Percentiles rank a stretch among this genome's conserved stretches.
phyloP scores from a whole-genome alignment of 1,139 yeast species.

The Spencermartinsiella ligniputridi region DNA sequence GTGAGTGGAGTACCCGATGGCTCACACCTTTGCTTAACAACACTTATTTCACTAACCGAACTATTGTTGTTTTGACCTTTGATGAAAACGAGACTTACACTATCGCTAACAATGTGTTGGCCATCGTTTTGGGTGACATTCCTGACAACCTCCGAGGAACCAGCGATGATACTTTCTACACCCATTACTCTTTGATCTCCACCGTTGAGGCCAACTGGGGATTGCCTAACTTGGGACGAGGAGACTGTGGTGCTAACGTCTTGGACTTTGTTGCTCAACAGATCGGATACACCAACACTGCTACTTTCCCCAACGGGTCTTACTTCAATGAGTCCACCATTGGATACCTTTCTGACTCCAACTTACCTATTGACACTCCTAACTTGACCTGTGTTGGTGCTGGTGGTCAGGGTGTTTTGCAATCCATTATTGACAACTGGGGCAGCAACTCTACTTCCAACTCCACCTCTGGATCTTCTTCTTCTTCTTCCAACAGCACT shows the following conservation, averaged over 20 bases:
- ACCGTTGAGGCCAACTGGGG: constrained; percentile 46
- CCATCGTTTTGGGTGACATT: constrained; percentile 39
- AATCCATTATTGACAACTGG: constrained; percentile 12
- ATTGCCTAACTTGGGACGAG: constrained; percentile 44
- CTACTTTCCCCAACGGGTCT: constrained; percentile 20
- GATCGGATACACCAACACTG: constrained; percentile 36
- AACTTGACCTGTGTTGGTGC: constrained; percentile 37
- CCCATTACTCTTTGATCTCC: constrained; percentile 47
- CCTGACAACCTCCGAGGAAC: constrained; percentile 40
- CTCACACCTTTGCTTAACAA: constrained; percentile 39
- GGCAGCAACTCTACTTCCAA: neutral
- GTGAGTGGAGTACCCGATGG: constrained; percentile 42
- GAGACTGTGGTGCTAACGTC: constrained; percentile 46
- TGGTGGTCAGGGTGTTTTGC: constrained; percentile 33
- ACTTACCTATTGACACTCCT: constrained; percentile 38
- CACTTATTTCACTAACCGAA: constrained; percentile 40
- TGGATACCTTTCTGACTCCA: constrained; percentile 39
- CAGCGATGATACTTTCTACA: constrained; percentile 42
- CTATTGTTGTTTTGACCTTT: constrained; percentile 43
- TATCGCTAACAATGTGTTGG: constrained; percentile 40
- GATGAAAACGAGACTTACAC: constrained; percentile 44
- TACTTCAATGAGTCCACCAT: constrained; percentile 39
- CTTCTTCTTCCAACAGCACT: neutral
- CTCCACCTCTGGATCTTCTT: neutral
- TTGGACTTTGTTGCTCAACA: constrained; percentile 39